A percentile compares a stretch with the other conserved stretches of the same genome.
phyloP scores from a whole-genome alignment of 148 eudicot genomes.

The Rhododendron henanense region DNA sequence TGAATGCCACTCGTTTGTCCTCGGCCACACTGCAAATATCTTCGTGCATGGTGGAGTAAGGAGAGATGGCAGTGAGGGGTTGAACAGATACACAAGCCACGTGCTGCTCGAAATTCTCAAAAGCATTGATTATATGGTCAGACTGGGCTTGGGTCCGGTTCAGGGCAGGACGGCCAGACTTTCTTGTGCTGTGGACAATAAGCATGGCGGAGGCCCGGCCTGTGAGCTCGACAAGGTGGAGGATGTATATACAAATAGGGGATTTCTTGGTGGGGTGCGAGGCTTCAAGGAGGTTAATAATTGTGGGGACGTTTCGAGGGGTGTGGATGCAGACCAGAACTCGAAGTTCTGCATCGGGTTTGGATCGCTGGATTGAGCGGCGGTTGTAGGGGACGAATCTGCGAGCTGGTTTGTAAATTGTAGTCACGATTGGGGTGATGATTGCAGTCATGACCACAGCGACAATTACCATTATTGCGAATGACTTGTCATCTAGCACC shows the following conservation, averaged over 20 bases:
- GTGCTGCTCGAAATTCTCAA: slow-evolving; percentile 31
- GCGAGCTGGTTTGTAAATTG: slow-evolving; percentile 66
- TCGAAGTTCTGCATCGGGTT: slow-evolving; percentile 60
- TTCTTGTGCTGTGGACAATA: slow-evolving; percentile 63
- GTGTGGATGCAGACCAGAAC: slow-evolving; percentile 65
- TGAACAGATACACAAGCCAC: slow-evolving; percentile 22
- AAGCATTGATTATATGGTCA: slow-evolving; percentile 67
- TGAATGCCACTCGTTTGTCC: slow-evolving; percentile 25
- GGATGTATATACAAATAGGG: slow-evolving; percentile 46
- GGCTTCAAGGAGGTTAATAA: slow-evolving; percentile 74
- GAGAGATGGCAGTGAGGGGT: slow-evolving; percentile 34
- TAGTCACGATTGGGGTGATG: slow-evolving; percentile 59
- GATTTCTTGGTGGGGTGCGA: slow-evolving; percentile 54
- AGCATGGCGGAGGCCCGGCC: slow-evolving; percentile 85
- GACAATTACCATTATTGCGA: slow-evolving; percentile 73
- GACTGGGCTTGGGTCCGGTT: slow-evolving; percentile 81
- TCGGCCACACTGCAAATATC: slow-evolving; percentile 31
- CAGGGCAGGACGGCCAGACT: slow-evolving; percentile 51
- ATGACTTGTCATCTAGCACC: slow-evolving; percentile 46
- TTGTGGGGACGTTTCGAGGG: slow-evolving; percentile 64
- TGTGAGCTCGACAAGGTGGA: slow-evolving; percentile 50
- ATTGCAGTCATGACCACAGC: slow-evolving; percentile 63
- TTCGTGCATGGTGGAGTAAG: slow-evolving; percentile 38
- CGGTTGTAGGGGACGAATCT: slow-evolving; percentile 58
- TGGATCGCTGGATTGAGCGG: slow-evolving; percentile 63